These are phyloP conservation scores for Seminavis robusta DNA, from an alignment of 108 stramenopile genomes.

Conservation along the genomic window DNA sequence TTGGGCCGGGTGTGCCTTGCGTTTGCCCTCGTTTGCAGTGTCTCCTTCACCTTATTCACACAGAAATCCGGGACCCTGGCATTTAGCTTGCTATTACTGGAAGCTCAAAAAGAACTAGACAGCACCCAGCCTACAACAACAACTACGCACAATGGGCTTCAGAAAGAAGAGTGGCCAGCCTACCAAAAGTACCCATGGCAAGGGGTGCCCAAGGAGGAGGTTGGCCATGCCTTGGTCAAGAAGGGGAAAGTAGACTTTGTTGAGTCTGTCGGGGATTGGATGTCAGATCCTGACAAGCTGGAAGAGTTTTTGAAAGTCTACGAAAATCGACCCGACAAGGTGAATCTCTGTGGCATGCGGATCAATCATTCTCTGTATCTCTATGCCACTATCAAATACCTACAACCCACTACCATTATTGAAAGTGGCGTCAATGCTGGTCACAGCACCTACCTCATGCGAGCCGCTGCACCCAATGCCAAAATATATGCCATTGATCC, in stretches of 20 bases:
- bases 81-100: no score
- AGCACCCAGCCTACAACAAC: no score
- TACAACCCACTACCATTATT: constrained; percentile 21
- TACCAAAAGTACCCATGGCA: constrained; percentile 12
- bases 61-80: no score
- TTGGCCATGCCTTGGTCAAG: constrained; percentile 7
- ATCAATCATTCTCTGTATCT: constrained; percentile 27
- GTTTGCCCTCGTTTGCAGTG: no score
- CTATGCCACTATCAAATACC: constrained; percentile 2
- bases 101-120: no score
- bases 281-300: not conserved
- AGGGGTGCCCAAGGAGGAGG: constrained; percentile 6
- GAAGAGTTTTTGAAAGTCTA: constrained; percentile 27
- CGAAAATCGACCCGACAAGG: constrained; percentile 20
- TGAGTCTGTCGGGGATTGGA: not conserved
- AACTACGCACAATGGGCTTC: no score
- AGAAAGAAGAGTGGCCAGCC: no score
- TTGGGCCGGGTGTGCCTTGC: no score
- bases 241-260: constrained; percentile 6
- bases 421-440: constrained; percentile 35
- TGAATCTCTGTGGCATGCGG: constrained; percentile 27
- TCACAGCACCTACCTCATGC: constrained; percentile 24
- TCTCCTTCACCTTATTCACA: no score
- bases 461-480: constrained; percentile 14
- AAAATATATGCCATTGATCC: constrained; percentile 21